Evolutionary conservation across 441 rosid genomes (phyloP), one percentile per base, ranked within the genome.

Genomic region (Bocquillonia castaneifolia): DNA sequence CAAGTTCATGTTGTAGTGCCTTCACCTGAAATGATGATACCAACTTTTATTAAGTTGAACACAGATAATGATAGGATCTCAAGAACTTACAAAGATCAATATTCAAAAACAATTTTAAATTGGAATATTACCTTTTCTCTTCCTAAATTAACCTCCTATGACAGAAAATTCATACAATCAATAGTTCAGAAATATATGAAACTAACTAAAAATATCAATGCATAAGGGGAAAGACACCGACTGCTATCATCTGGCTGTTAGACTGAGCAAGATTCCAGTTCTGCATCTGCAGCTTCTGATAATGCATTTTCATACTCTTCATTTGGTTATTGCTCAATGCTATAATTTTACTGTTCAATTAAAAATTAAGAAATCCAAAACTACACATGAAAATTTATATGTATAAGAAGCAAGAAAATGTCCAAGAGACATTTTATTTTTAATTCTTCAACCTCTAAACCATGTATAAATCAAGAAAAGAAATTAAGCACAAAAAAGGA

Each of bases 231-330:
- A n/a, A 45, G 8, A 9, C 63, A 81, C 92, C 57, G 42, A 86
- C 94, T 79, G 86, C 87, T 72, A 82, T 67, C 71, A 82, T 66
- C 68, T 82, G 88, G 74, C 83, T 83, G 69, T 88, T 82, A 48
- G 88, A 66, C 77, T 86, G 88, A 63, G 90, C 87, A 73, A 88
- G 88, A 76, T 72, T 80, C 81, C 83, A 76, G 68, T 84, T 88
- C 77, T 88, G 94, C 66, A 75, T 63, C 81, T 85, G 90, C 60
- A 82, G 65, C 67, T 85, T 86, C 79, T 86, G 92, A 64, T 71
- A 77, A 42, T 70, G 76, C 61, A 71, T 56, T 48, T 82, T 61
- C 72, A 86, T 63, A 71, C 77, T 80, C 80, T 75, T 79, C 77
- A 88, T 48, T 74, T 83, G 85, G 5, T 68, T 76, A 67, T 78